Evolutionary conservation across 768 basidiomycete genomes (phyloP), one percentile per base, ranked within the genome.

Genomic region (Tricholoma hemisulphureum): DNA sequence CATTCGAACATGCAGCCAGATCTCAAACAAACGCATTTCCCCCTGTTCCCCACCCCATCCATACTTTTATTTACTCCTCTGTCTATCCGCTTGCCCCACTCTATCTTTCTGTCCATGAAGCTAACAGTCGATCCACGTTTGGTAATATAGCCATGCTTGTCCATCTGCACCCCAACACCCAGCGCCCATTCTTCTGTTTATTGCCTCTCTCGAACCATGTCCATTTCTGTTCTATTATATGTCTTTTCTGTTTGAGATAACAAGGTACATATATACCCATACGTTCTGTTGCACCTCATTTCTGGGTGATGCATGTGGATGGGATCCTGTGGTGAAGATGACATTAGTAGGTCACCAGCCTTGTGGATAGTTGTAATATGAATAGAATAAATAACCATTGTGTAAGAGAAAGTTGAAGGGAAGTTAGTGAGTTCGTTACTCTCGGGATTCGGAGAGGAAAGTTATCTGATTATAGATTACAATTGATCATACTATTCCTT

Each of bases 1-100:
- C 69, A 68, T 70, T 65, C 62, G 59, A 59, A 65, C 60, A 70
- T 69, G 64, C 66, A 65, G 56, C 60, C 61, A 61, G 46, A 61
- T 58, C 56, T 49, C 53, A 59, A 49, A 62, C 51, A 53, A 39
- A 65, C 55, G 51, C 60, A 65, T n/a, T 57, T 54, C 55, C 61
- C 60, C 46, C 60, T 58, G 35, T 37, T 41, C 52, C 65, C 58
- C 54, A 51, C 51, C 53, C 53, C 60, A 61, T 60, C 59, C 62
- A 66, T 64, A 49, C 60, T 29, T 55, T 60, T 61, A 51, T 58
- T 23, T 54, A 51, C 58, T 52, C 34, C 9, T 34, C 48, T 59
- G 53, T 59, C 52, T 49, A n/a, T 63, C 55, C 24, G n/a, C 39
- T 39, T 53, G 31, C 26, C 45, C 43, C 53, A 48, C 55, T 23